A percentile compares a stretch with the other conserved stretches of the same genome.
phyloP scores from a whole-genome alignment of 225 moss, liverwort and hornwort species.

The Pleurozium schreberi region DNA sequence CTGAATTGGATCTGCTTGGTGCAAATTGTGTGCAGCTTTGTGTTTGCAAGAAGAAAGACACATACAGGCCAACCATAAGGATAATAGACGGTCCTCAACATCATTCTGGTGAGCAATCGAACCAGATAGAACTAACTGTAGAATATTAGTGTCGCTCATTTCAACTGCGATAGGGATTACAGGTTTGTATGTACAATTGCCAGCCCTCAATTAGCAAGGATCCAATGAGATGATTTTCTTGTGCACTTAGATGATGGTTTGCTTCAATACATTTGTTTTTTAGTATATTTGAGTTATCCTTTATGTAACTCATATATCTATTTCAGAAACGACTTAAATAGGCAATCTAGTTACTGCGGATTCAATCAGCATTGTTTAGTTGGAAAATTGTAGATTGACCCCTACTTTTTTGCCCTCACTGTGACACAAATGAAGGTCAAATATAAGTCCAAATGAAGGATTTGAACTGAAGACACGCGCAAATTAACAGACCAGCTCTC shows the following conservation, averaged over 20 bases:
- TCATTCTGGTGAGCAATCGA: conserved; percentile 26
- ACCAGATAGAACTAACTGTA: not conserved
- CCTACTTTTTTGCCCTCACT: not conserved
- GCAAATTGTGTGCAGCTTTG: conserved; percentile 12
- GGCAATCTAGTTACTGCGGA: too few relatives aligned
- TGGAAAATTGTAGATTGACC: not conserved
- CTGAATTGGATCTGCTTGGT: not conserved
- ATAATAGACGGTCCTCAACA: conserved; percentile 21
- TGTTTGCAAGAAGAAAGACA: conserved; percentile 17
- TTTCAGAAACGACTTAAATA: not conserved
- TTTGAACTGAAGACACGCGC: not conserved
- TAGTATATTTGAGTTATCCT: not conserved
- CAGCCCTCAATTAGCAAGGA: not conserved
- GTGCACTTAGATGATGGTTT: not conserved
- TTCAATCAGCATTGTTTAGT: not conserved
- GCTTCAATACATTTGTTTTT: not conserved
- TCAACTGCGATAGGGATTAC: not conserved
- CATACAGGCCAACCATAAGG: conserved; percentile 16
- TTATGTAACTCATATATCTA: not conserved
- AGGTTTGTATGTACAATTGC: not conserved
- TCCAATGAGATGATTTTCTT: not conserved
- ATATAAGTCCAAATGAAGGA: too few relatives aligned
- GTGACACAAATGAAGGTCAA: not conserved
- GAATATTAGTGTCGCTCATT: not conserved
- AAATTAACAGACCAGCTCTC: not conserved